Evolutionary conservation across 2,329 filamentous ascomycete species (phyloP), one percentile per base, ranked within the genome.

Genomic region (Pseudocercospora vitis): DNA sequence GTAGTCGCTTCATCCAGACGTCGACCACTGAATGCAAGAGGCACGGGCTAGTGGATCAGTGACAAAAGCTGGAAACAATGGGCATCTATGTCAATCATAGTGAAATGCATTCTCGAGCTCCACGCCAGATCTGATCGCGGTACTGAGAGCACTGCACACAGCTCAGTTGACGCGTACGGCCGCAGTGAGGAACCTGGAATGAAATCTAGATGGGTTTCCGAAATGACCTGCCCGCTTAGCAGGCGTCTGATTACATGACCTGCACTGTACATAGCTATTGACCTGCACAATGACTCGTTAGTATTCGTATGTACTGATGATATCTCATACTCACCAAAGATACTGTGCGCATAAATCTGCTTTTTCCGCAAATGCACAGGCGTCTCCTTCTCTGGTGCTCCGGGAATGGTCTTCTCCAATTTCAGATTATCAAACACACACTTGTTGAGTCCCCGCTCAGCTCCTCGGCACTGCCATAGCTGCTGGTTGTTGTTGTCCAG

Each of bases 401-500:
- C 76, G 55, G 77, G 77, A 64, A 79, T 79, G 60, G 66, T 73
- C 72, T 79, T 79, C 68, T 78, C 76, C 67, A 79, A 61, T 64
- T 76, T 76, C 74, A 99, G 75, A 73, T 96, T 97, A 63, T 96
- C 87, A 71, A 88, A 97, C 45, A 96, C 91, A 75, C 94, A 99
- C 77, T 86, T 87, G 81, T 96, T 99, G 67, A 99, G 78, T 71
- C 86, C 86, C 83, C 89, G 86, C 80, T 99, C 94, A 60, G 82
- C 79, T 68, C 85, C 85, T 66, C 94, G 84, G 79, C 94, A 99
- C 70, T 97, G 90, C 88, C 90, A 99, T 56, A 97, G 78, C 76
- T 96, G 89, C 70, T 99, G 94, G 80, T 99, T 99, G 79, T 95
- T 91, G 78, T 95, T 87, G 70, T 99, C 94, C 54, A 99, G 81